These are phyloP conservation scores for Lachnellula arida DNA, from an alignment of 2,329 filamentous ascomycete species.

Conservation along the genomic window DNA sequence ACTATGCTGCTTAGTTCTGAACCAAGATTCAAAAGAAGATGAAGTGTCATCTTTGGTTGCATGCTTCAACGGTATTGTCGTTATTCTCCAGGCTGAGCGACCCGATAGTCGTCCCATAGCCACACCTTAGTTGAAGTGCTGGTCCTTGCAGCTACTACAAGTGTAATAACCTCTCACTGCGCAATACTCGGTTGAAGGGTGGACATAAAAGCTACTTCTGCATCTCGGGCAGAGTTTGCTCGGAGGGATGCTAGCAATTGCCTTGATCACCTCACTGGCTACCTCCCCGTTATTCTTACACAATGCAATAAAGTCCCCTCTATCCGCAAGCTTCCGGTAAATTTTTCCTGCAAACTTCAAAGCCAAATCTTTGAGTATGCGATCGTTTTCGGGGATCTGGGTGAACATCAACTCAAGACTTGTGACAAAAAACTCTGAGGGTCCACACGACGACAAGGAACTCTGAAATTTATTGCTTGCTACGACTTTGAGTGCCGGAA, in stretches of 20 bases:
- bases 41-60: too few species aligned
- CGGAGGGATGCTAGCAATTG: background rate
- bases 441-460: background rate
- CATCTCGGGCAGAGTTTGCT: too few species aligned
- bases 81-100: too few species aligned
- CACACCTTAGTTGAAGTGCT: too few species aligned
- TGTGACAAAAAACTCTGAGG: background rate
- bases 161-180: too few species aligned
- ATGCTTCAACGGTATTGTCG: too few species aligned
- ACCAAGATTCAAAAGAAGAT: too few species aligned
- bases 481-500: conserved; percentile 4
- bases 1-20: too few species aligned
- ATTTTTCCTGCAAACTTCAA: background rate
- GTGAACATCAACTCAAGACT: background rate
- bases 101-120: too few species aligned
- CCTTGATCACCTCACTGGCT: background rate
- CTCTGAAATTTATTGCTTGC: conserved; percentile 5
- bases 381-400: background rate
- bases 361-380: background rate
- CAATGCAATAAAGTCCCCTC: background rate
- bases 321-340: background rate
- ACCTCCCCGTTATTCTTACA: background rate
- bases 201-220: too few species aligned
- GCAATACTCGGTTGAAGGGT: too few species aligned
- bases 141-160: too few species aligned